Base-by-base conservation (phyloP, 345 rosid species). In the Gossypium australe region DNA sequence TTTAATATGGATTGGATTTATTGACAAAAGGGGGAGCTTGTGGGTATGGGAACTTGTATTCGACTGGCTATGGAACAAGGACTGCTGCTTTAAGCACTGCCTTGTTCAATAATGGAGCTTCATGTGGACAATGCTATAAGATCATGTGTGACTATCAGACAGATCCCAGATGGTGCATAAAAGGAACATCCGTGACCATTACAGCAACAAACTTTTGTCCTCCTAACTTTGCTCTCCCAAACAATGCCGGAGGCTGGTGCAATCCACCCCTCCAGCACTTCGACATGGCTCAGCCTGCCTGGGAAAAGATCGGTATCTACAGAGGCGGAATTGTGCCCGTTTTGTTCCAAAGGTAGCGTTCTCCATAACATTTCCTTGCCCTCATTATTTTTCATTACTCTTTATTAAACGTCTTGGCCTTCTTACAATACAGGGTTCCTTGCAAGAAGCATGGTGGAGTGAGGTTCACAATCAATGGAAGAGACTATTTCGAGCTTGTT, bases 201-300 rank as follows among this genome's bases (percentile, higher is more conserved):
- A 91, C 94, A 0, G 90, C 97, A 4, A 91, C 97, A 3, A 91
- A 91, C 66, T 91, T 91, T 68, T 91, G 97, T 78, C 97, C 97
- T 63, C 97, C 97, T 0, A 91, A 91, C 80, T 82, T 55, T 38
- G 97, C 92, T 34, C 85, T 81, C 4, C 86, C 97, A 1, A 92
- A 77, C 78, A 78, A 89, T 80, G 18, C 81, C 16, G 98, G 98
- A 10, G 98, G 98, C 48, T 94, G 98, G 98, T 94, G 98, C 86
- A 94, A 94, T 67, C 92, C 94, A 63, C 98, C 98, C 20, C 97
- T 88, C 51, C 87, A 90, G 77, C 98, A 94, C 71, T 94, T 94
- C 45, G 98, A 94, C 56, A 92, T 94, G 97, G 94, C 97, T 2
- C 90, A 92, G 78, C 97, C 98, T 2, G 97, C 93, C 48, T 92